phyloP scores from a whole-genome alignment of 371 early-diverging fungal genomes.

The Rhizopus sp. region DNA sequence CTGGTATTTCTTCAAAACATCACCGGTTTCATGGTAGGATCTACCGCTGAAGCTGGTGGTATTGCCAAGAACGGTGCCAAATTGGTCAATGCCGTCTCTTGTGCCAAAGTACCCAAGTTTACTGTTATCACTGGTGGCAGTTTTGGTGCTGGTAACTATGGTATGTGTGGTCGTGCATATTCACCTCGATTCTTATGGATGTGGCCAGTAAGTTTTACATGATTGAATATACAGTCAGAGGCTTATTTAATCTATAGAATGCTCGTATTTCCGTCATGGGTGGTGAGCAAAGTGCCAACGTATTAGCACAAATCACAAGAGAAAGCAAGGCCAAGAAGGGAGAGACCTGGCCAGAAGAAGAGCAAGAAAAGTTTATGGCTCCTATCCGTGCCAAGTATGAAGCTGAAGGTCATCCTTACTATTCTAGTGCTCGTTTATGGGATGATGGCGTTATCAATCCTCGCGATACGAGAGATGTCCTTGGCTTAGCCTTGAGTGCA shows the following conservation, averaged over 20 bases:
- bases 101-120: conserved; percentile 95
- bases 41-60: conserved; percentile 94
- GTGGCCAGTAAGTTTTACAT: conserved; percentile 82
- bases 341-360: conserved; percentile 71
- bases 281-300: conserved; percentile 97
- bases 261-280: conserved; percentile 98
- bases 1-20: conserved; percentile 97
- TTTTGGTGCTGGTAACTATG: conserved; percentile 96
- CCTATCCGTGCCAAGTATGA: conserved; percentile 91
- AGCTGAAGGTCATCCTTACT: conserved; percentile 95
- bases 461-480: conserved; percentile 83
- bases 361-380: conserved; percentile 80
- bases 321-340: conserved; percentile 87
- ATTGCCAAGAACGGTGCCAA: conserved; percentile 99
- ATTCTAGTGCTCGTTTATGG: conserved; percentile 88
- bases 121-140: conserved; percentile 93
- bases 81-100: conserved; percentile 95
- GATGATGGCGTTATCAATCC: conserved; percentile 98
- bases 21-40: conserved; percentile 98
- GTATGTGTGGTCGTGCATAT: conserved; percentile 98
- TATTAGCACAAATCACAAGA: conserved; percentile 87
- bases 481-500: conserved; percentile 88
- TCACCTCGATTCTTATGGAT: conserved; percentile 95
- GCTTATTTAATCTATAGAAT: conserved; percentile 43
- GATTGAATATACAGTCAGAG: too few species aligned